A percentile compares a stretch with the other conserved stretches of the same genome.
Conservation (phyloP, 352 stramenopile genomes). For the Phytophthora megakarya region DNA sequence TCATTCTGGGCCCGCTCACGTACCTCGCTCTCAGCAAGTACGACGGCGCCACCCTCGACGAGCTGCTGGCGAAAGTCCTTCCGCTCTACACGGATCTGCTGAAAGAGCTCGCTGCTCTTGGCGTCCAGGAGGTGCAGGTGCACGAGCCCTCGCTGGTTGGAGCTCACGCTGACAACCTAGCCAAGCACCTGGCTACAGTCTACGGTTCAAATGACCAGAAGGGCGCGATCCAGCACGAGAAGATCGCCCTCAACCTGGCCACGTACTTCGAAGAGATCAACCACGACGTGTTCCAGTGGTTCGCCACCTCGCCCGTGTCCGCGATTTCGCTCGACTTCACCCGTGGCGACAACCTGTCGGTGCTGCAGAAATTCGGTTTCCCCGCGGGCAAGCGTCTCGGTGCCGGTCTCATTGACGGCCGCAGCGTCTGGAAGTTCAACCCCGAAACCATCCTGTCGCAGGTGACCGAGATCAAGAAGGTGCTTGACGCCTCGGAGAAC, state of each 20-base stretch:
- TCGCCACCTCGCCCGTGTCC: constrained; percentile 66
- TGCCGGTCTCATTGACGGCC: constrained; percentile 89
- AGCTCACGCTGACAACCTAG: constrained; percentile 56
- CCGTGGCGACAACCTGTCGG: constrained; percentile 80
- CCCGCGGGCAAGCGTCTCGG: constrained; percentile 85
- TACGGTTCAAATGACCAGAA: constrained; percentile 66
- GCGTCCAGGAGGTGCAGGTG: constrained; percentile 89
- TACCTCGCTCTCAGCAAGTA: constrained; percentile 86
- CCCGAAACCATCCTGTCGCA: constrained; percentile 57
- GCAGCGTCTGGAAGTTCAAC: constrained; percentile 92
- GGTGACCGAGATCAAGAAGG: constrained; percentile 64
- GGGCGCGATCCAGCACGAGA: constrained; percentile 66
- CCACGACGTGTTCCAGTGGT: constrained; percentile 90
- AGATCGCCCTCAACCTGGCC: constrained; percentile 73
- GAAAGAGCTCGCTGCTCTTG: constrained; percentile 66
- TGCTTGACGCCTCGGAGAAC: constrained; percentile 51
- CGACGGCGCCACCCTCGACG: constrained; percentile 70
- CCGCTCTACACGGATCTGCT: constrained; percentile 86
- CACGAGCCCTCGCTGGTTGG: constrained; percentile 92
- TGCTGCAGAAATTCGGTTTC: constrained; percentile 89
- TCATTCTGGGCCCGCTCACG: constrained; percentile 84
- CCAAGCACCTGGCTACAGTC: constrained; percentile 61
- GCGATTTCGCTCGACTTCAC: constrained; percentile 93
- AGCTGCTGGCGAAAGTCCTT: constrained; percentile 73
- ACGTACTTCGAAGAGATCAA: constrained; percentile 93